Evolutionary conservation across 371 early-diverging fungal genomes (phyloP), one percentile per base, ranked within the genome.

Genomic region (Massospora cicadina): DNA sequence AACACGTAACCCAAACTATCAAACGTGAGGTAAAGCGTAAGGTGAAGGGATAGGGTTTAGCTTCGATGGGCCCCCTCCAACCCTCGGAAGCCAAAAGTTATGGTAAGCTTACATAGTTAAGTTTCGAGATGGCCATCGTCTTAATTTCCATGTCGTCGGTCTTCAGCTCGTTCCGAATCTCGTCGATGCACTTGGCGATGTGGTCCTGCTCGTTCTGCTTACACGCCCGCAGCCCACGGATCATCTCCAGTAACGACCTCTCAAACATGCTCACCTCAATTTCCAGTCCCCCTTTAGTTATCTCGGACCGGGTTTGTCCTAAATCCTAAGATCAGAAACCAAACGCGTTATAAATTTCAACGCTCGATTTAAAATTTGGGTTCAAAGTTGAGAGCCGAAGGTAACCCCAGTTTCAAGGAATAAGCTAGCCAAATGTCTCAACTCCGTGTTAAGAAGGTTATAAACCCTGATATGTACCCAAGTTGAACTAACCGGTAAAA

Each of bases 181-280:
- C 92, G 68, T 88, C 85, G 54, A 97, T 72, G 65, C 88, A 86
- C 13, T 76, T 76, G 27, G 83, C 75, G 66, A 95, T 90, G 76
- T 90, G 95, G 60, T 81, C 79, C 65, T 87, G 84, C 68, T 93
- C 91, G 68, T 88, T 86, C 68, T 87, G 84, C 71, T 95, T 93
- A 80, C 92, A 90, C 54, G 94, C 86, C 30, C 98, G 82, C 58
- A 94, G 83, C 21, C 95, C 94, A 65, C 94, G 84, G 70, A 96
- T 94, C 65, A 95, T 79, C 77, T 90, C 90, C 28, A 86, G 80
- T 54, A 90, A 80, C 13, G 86, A 75, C 70, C 88, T 88, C 71
- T 89, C 86, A 74, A 91, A 90, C 85, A 91, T 87, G 43, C n/a
- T n/a, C n/a, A n/a, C n/a, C n/a, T n/a, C n/a, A n/a, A n/a, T n/a